Evolutionary conservation across 305 asterid genomes (phyloP), one percentile per base, ranked within the genome.

Genomic region (Fraxinus velutina): DNA sequence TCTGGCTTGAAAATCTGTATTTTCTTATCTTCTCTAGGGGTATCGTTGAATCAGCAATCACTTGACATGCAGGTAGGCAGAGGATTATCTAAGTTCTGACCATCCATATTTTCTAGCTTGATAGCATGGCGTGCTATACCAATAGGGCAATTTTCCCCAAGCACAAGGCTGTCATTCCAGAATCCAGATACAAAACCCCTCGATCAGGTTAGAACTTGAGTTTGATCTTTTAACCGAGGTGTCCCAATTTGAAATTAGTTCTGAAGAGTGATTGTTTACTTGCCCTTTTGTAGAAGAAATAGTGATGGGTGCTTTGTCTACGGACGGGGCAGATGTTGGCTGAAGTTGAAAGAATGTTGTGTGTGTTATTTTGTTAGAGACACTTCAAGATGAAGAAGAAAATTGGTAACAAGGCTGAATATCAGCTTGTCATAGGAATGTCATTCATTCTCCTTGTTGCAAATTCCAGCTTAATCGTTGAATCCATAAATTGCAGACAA

Each of bases 51-150:
- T 60, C 71, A 21, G 30, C 32, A 21, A 21, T 15, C 74, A 68
- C 74, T 27, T 68, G 3, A 66, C 74, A 29, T 68, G 74, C 74
- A 29, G 22, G 19, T 94, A 90, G 83, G 94, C 88, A 9, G 90
- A 88, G 86, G 92, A 88, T 80, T 83, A 50, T 29, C 80, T 78
- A 85, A 94, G 88, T 91, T 93, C 73, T 62, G 12, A 86, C 79
- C 87, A 89, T 78, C 39, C 89, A 85, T 13, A 29, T 13, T 68
- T 12, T 68, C 19, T 94, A 91, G 89, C 97, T 93, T 82, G 96
- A 95, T 82, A 91, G 98, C 30, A 94, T 93, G 87, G 97, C 96
- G 29, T 93, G 91, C 89, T 92, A 95, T 88, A 89, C 97, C 88
- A 92, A 91, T 82, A 92, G 92, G 88, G 93, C 95, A 15, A 90